Evolutionary conservation across 2,329 filamentous ascomycete genomes (phyloP).

Genomic region (Aspergillus aculeatinus): DNA sequence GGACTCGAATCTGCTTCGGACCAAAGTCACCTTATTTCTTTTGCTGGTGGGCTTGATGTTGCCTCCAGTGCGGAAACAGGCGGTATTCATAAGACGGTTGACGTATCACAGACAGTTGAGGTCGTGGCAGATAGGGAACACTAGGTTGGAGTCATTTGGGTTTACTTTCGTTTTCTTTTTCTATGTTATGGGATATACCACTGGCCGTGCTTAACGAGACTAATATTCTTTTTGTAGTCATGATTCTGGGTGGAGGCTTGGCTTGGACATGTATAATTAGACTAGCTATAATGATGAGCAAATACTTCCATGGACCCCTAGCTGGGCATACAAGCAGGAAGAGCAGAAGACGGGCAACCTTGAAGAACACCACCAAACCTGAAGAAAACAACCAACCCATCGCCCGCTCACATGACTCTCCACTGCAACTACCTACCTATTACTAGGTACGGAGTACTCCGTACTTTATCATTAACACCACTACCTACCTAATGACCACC

Average conservation of each 20-base stretch:
- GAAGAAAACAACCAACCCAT: background rate
- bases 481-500: no score
- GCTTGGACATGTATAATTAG: background rate
- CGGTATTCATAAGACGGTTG: conserved; percentile 24
- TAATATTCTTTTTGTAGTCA: background rate
- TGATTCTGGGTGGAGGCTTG: background rate
- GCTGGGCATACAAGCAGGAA: no score
- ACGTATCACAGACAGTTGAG: conserved; percentile 26
- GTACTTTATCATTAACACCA: no score
- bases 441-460: no score
- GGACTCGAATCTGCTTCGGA: conserved; percentile 26
- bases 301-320: no score
- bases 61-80: conserved; percentile 4
- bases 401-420: background rate
- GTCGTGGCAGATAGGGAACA: conserved; percentile 8
- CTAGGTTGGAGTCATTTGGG: background rate
- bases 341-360: no score
- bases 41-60: conserved; percentile 25
- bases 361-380: background rate
- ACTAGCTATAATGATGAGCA: background rate
- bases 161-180: background rate
- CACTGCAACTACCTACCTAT: background rate
- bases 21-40: conserved; percentile 34
- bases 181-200: background rate
- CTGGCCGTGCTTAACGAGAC: background rate